Percentiles rank a stretch among this genome's conserved stretches.
These are phyloP conservation scores for Daldinia loculata DNA, from an alignment of 495 filamentous ascomycete species.

Conservation along the genomic window DNA sequence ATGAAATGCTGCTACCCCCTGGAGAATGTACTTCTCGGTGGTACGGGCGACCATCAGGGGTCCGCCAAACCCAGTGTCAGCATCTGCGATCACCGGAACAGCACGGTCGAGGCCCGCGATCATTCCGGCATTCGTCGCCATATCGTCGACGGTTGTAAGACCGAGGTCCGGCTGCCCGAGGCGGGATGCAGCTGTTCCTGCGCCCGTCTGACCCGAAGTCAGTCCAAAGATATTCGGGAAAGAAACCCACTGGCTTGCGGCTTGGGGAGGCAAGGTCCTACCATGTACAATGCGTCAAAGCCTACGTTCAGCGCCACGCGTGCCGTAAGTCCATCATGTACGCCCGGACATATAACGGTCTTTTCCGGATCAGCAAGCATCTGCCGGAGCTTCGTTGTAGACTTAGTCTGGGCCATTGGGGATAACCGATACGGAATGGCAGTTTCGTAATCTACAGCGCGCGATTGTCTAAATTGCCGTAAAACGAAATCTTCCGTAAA, in stretches of 20 bases:
- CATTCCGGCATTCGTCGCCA: constrained; percentile 71
- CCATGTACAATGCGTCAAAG: constrained; percentile 75
- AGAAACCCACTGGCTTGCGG: background rate
- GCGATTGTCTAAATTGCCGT: background rate
- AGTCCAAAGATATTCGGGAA: background rate
- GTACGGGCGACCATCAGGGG: constrained; percentile 70
- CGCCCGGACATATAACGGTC: constrained; percentile 69
- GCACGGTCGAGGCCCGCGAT: constrained; percentile 68
- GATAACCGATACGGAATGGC: background rate
- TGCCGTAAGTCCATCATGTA: constrained; percentile 76
- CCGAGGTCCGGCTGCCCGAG: constrained; percentile 74
- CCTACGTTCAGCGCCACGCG: constrained; percentile 68
- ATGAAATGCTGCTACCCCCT: constrained; percentile 75
- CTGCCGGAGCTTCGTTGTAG: constrained; percentile 52
- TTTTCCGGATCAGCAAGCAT: constrained; percentile 48
- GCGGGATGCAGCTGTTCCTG: constrained; percentile 69
- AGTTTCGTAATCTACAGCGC: background rate
- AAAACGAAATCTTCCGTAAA: background rate
- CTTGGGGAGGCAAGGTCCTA: constrained; percentile 32
- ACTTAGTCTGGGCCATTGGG: constrained; percentile 35
- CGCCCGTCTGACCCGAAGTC: constrained; percentile 62
- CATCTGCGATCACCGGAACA: constrained; percentile 72
- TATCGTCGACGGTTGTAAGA: constrained; percentile 69
- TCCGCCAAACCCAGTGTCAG: constrained; percentile 71
- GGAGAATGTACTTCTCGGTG: constrained; percentile 67